Evolutionary conservation across 768 basidiomycete genomes (phyloP).

Genomic region (Agaricus bisporus): DNA sequence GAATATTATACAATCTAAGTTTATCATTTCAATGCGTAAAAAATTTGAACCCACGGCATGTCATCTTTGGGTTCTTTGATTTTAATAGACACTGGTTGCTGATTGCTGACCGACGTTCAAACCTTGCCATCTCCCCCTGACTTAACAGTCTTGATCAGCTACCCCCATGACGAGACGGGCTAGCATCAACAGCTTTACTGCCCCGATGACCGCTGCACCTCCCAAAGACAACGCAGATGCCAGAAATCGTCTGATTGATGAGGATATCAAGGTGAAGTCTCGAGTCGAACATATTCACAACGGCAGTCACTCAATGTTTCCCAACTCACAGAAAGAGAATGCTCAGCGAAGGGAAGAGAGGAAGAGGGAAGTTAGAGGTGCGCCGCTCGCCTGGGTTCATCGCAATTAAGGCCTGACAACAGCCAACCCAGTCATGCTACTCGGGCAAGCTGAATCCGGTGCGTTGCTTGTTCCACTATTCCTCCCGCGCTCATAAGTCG

Average conservation of each 20-base stretch:
- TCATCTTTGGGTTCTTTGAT: constrained; percentile 1
- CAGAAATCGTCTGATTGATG: constrained; percentile 11
- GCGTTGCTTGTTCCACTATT: constrained; percentile 4
- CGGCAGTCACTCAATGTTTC: not conserved
- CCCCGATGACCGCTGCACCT: constrained; percentile 2
- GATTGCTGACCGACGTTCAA: not conserved
- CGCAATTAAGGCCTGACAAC: not conserved
- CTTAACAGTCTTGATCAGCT: not conserved
- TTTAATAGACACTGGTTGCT: constrained; percentile 1
- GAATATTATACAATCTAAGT: no score
- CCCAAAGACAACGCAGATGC: constrained; percentile 7
- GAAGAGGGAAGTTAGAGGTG: constrained; percentile 45
- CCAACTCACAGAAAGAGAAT: constrained; percentile 12
- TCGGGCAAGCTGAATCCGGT: constrained; percentile 74
- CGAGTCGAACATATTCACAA: not conserved
- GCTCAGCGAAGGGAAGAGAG: constrained; percentile 21
- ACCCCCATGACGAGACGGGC: constrained; percentile 1
- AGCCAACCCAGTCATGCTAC: constrained; percentile 51
- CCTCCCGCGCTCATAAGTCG: not conserved
- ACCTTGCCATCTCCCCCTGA: not conserved
- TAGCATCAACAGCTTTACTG: constrained; percentile 5
- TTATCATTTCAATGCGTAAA: no score
- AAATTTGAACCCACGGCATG: not conserved
- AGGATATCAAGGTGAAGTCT: constrained; percentile 13
- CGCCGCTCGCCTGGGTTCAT: constrained; percentile 1